A percentile compares a stretch with the other conserved stretches of the same genome.
Conservation (phyloP, 805 yeast species). For the Lachancea quebecensis region DNA sequence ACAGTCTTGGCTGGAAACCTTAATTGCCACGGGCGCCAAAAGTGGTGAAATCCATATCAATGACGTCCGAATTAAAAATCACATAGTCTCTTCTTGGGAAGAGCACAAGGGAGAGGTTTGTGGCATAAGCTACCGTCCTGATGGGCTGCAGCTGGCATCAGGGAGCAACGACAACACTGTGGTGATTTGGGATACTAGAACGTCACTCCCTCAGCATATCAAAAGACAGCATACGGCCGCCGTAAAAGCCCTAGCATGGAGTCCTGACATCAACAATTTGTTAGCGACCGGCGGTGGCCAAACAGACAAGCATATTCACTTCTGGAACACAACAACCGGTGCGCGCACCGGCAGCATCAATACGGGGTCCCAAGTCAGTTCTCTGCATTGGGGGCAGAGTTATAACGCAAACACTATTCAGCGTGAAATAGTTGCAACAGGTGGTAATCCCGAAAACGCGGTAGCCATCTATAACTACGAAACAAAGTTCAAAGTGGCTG, state of each 20-base stretch:
- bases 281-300: slow-evolving; percentile 98
- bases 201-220: slow-evolving; percentile 58
- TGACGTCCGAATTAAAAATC: slow-evolving; percentile 82
- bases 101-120: slow-evolving; percentile 86
- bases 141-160: slow-evolving; percentile 78
- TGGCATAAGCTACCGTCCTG: slow-evolving; percentile 78
- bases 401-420: slow-evolving; percentile 19
- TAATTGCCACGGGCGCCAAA: slow-evolving; percentile 80
- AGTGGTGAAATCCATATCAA: slow-evolving; percentile 79
- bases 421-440: slow-evolving; percentile 81
- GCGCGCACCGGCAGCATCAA: slow-evolving; percentile 78
- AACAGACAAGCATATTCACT: slow-evolving; percentile 78
- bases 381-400: slow-evolving; percentile 79
- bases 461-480: slow-evolving; percentile 82
- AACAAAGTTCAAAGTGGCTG: slow-evolving; percentile 78
- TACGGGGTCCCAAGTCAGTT: slow-evolving; percentile 91
- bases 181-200: slow-evolving; percentile 85
- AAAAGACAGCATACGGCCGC: slow-evolving; percentile 87
- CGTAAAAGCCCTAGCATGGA: slow-evolving; percentile 92
- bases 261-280: slow-evolving; percentile 75
- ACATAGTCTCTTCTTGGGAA: slow-evolving; percentile 52
- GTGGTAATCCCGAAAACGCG: slow-evolving; percentile 86
- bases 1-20: slow-evolving; percentile 77
- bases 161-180: slow-evolving; percentile 95
- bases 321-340: slow-evolving; percentile 94